Evolutionary conservation across 257 asterid species (phyloP).

Genomic region (Sherardia arvensis): DNA sequence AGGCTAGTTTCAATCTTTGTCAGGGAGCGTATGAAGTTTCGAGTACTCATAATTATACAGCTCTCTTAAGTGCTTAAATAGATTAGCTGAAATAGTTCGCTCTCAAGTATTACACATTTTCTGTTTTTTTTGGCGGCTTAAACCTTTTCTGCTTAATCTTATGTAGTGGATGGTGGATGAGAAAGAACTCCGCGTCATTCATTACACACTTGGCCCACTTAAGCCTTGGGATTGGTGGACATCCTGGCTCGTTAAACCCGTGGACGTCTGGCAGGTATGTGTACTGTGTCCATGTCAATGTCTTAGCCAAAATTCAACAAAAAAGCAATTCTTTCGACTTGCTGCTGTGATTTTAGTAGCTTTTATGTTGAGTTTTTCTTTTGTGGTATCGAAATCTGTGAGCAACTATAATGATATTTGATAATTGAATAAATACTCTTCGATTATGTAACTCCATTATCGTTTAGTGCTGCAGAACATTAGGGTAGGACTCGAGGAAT

Average conservation of each 20-base stretch:
- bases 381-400: not conserved
- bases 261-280: constrained; percentile 94
- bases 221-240: constrained; percentile 99
- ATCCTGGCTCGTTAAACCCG: constrained; percentile 96
- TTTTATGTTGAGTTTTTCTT: not conserved
- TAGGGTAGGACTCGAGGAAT: constrained; percentile 62
- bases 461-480: constrained; percentile 45
- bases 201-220: constrained; percentile 98
- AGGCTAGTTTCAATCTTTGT: too few species aligned
- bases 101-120: not conserved
- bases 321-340: not conserved
- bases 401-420: not conserved
- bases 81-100: not conserved
- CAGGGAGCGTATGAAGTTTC: not conserved
- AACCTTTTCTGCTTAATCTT: constrained; percentile 14
- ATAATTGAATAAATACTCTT: not conserved
- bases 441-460: constrained; percentile 8
- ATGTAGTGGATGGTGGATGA: constrained; percentile 97
- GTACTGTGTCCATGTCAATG: not conserved
- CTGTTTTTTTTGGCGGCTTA: not conserved
- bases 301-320: not conserved
- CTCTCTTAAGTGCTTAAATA: not conserved
- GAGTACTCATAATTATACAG: not conserved
- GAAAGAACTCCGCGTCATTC: constrained; percentile 84
- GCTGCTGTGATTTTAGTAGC: not conserved